Percentiles rank a stretch among this genome's conserved stretches.
Conservation (phyloP, 371 early-diverging fungal species). For the Quaeritorhiza haematococci region DNA sequence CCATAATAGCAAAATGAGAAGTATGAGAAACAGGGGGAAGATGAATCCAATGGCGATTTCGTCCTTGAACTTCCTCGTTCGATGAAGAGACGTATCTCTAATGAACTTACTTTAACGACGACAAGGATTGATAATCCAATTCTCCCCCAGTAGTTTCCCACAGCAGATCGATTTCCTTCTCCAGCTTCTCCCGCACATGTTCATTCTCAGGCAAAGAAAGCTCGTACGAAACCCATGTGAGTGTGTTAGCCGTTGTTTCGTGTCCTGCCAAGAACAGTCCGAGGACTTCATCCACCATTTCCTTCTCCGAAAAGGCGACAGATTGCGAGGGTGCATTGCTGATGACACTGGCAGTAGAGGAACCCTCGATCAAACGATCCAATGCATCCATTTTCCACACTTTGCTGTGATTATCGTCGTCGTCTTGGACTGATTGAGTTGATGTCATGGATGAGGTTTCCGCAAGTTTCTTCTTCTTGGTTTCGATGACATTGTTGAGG, state of each 20-base stretch:
- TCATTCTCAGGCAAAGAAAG: neutral
- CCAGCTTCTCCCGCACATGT: constrained; percentile 2
- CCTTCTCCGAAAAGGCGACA: constrained; percentile 14
- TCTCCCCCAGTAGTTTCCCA: neutral
- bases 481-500: neutral
- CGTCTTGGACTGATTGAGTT: neutral
- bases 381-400: constrained; percentile 22
- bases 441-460: too few relatives aligned
- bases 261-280: constrained; percentile 37
- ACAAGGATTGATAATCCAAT: too few relatives aligned
- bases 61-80: too few relatives aligned
- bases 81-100: too few relatives aligned
- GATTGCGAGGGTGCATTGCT: neutral
- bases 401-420: neutral
- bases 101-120: neutral
- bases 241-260: constrained; percentile 24
- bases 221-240: constrained; percentile 12
- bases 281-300: constrained; percentile 24
- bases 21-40: neutral
- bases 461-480: neutral
- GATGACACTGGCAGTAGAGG: neutral
- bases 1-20: neutral
- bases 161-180: constrained; percentile 8
- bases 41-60: too few relatives aligned
- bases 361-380: constrained; percentile 24